Evolutionary conservation across 495 filamentous ascomycete genomes (phyloP), one percentile per base, ranked within the genome.

Genomic region (Podospora bellae-mahoneyi): DNA sequence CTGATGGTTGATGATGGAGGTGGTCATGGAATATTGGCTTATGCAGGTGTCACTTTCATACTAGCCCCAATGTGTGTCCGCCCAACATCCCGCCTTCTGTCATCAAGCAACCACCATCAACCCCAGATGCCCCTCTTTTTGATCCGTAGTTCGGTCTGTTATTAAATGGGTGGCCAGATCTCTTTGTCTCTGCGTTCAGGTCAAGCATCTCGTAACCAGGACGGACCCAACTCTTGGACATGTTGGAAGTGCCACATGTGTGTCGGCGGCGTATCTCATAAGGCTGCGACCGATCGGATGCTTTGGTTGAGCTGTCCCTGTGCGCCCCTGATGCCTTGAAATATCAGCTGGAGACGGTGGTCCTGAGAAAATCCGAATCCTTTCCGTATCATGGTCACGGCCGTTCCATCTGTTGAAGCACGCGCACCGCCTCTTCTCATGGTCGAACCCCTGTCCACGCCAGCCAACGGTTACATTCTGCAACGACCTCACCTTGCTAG

Each of bases 41-140:
- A 48, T 48, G 39, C 39, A 48, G 39, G 39, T 48, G 39, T 48
- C 39, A 48, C 15, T 48, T 48, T 13, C 15, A 48, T 48, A 48
- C 39, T 48, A 48, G 39, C 39, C 39, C 7, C 39, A 48, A 48
- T 48, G 39, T 48, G 39, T 20, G 23, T 23, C 23, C 56, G 19
- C 56, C 56, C 56, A 4, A 58, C n/a, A 20, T 58, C 56, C 56
- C 56, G n/a, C 56, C 56, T 58, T 20, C 56, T 58, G 23, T 58
- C 56, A 58, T 58, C 56, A 58, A 58, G n/a, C 56, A 58, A 58
- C 23, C 56, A 58, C 23, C 56, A 20, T 58, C 23, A 5, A 15
- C 23, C 56, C 23, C 56, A 20, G 56, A 58, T 58, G n/a, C 23
- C 56, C 56, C 56, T 58, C 39, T 48, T 48, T 48, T 48, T 48